Evolutionary conservation across 2,329 filamentous ascomycete species (phyloP).

Genomic region (Coleophoma crateriformis): DNA sequence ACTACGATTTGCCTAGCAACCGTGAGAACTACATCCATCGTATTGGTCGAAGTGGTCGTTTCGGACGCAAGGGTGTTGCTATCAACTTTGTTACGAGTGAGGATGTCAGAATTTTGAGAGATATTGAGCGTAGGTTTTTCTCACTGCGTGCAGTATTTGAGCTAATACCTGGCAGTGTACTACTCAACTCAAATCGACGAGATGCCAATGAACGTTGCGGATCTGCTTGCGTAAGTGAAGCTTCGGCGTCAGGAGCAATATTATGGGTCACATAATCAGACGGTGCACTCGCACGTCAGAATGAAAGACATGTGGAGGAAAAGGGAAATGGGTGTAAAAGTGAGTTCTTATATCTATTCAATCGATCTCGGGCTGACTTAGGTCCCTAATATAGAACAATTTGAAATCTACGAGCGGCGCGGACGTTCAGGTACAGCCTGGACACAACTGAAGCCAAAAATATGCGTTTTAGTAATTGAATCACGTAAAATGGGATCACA

Average conservation of each 20-base stretch:
- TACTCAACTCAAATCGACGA: slow-evolving; percentile 76
- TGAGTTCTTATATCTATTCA: neutral
- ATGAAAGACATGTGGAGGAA: neutral
- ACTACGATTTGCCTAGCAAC: slow-evolving; percentile 97
- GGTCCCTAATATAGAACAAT: too few species aligned
- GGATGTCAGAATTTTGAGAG: slow-evolving; percentile 92
- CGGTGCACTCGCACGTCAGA: neutral
- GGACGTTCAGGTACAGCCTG: too few species aligned
- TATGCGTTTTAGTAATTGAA: too few species aligned
- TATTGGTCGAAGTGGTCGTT: slow-evolving; percentile 91
- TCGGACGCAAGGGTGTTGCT: slow-evolving; percentile 95
- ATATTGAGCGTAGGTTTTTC: slow-evolving; percentile 77
- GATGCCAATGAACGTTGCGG: slow-evolving; percentile 72
- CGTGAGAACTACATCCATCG: slow-evolving; percentile 99
- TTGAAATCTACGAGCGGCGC: too few species aligned
- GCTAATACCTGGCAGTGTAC: slow-evolving; percentile 45
- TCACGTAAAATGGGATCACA: too few species aligned
- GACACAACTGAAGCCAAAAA: too few species aligned
- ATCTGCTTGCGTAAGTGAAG: slow-evolving; percentile 22
- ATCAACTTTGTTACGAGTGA: slow-evolving; percentile 99
- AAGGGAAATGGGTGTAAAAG: neutral
- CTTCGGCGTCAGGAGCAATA: neutral
- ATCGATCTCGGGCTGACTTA: too few species aligned
- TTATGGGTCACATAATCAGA: neutral
- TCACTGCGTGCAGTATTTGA: neutral